These are phyloP conservation scores for Neurospora tetrasperma DNA, from an alignment of 495 filamentous ascomycete genomes.

Conservation along the genomic window DNA sequence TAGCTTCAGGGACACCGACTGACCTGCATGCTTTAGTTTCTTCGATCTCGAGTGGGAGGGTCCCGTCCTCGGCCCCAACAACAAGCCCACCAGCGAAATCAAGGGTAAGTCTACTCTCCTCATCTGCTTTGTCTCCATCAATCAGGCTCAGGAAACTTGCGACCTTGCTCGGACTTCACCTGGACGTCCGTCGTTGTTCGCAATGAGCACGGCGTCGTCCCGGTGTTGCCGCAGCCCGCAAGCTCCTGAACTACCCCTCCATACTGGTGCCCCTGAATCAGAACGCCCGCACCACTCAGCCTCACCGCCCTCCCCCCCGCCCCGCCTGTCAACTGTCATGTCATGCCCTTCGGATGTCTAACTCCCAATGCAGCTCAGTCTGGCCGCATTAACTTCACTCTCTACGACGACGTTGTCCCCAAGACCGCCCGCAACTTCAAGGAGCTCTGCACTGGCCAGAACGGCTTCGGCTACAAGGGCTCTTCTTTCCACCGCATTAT, in stretches of 20 bases:
- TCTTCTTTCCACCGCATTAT: constrained; percentile 95
- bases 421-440: constrained; percentile 93
- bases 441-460: constrained; percentile 85
- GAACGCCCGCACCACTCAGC: not conserved
- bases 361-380: constrained; percentile 46
- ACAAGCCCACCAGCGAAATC: constrained; percentile 45
- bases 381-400: constrained; percentile 81
- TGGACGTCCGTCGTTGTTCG: not conserved
- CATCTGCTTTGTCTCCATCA: constrained; percentile 9
- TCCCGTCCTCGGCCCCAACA: constrained; percentile 46
- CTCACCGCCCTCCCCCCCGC: not conserved
- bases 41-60: constrained; percentile 51
- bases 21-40: constrained; percentile 15
- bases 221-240: not conserved
- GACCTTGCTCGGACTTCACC: not conserved
- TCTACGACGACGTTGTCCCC: constrained; percentile 79
- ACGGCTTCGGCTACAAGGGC: constrained; percentile 74
- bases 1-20: constrained; percentile 3
- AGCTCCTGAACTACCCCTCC: not conserved
- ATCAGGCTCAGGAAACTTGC: not conserved
- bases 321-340: not conserved
- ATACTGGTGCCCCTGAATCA: not conserved
- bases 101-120: constrained; percentile 45
- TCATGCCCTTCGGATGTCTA: constrained; percentile 6
- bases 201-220: not conserved